Evolutionary conservation across 2,329 filamentous ascomycete species (phyloP).

Genomic region (Colletotrichum acutatum): DNA sequence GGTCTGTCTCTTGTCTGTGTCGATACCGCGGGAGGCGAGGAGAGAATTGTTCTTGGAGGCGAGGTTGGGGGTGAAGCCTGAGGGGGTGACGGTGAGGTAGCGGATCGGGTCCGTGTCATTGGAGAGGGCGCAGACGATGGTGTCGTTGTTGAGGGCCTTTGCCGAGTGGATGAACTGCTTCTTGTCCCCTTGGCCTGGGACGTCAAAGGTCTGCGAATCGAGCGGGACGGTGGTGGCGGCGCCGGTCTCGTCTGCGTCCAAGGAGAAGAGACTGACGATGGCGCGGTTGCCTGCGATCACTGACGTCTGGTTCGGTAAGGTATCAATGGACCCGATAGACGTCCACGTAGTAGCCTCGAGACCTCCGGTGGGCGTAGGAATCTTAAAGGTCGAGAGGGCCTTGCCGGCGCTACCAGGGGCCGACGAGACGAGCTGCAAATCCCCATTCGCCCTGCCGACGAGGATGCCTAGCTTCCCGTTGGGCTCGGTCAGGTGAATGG

Average conservation of each 20-base stretch:
- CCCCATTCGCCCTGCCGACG: constrained; percentile 61
- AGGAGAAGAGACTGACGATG: constrained; percentile 33
- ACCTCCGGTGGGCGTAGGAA: constrained; percentile 43
- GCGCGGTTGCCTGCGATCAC: constrained; percentile 34
- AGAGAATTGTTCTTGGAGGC: constrained; percentile 46
- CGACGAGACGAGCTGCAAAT: constrained; percentile 56
- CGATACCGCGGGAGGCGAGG: constrained; percentile 40
- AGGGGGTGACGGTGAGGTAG: constrained; percentile 57
- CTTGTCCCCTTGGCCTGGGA: constrained; percentile 37
- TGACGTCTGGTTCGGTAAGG: constrained; percentile 21
- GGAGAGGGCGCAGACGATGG: constrained; percentile 58
- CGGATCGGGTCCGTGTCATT: constrained; percentile 54
- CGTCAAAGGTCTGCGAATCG: constrained; percentile 28
- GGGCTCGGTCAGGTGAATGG: constrained; percentile 55
- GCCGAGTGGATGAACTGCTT: constrained; percentile 43
- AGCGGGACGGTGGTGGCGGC: not conserved
- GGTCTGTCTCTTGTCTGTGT: constrained; percentile 48
- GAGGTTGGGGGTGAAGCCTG: constrained; percentile 52
- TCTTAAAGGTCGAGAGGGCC: constrained; percentile 39
- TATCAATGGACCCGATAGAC: constrained; percentile 35
- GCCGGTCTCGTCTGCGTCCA: constrained; percentile 15
- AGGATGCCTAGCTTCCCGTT: constrained; percentile 48
- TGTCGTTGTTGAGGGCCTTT: constrained; percentile 58
- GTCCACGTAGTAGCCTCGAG: constrained; percentile 43
- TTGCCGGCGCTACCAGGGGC: constrained; percentile 44